Evolutionary conservation across 257 asterid species (phyloP).

Genomic region (Solanum bulbocastanum): DNA sequence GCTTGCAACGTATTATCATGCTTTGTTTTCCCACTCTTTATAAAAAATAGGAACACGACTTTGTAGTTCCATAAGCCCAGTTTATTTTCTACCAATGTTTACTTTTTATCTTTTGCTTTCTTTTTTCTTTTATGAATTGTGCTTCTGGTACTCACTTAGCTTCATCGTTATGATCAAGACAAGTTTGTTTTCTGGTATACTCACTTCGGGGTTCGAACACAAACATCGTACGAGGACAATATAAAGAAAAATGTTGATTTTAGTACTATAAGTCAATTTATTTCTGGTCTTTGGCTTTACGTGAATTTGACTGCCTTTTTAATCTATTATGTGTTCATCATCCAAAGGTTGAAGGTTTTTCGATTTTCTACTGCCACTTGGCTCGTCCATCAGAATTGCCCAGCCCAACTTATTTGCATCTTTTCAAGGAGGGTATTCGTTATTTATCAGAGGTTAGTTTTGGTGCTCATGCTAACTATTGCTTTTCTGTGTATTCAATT

Average conservation of each 20-base stretch:
- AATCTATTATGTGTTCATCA: not conserved
- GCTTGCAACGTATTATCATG: not conserved
- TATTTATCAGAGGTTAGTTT: constrained; percentile 87
- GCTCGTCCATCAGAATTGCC: constrained; percentile 78
- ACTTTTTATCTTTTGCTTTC: not conserved
- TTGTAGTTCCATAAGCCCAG: not conserved
- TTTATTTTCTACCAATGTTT: not conserved
- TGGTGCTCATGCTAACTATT: not conserved
- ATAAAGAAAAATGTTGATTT: constrained; percentile 84
- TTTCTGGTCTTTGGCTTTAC: not conserved
- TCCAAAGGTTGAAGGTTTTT: constrained; percentile 77
- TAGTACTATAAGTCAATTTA: constrained; percentile 52
- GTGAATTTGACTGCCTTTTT: not conserved
- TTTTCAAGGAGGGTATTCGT: constrained; percentile 91
- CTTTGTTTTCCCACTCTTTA: not conserved
- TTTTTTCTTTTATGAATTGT: not conserved
- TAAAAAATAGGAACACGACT: not conserved
- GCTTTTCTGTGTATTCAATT: not conserved
- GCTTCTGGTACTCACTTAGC: not conserved
- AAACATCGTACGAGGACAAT: constrained; percentile 85
- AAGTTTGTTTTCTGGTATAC: constrained; percentile 91
- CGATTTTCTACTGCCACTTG: constrained; percentile 92
- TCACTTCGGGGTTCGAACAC: constrained; percentile 87
- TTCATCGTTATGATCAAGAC: constrained; percentile 34
- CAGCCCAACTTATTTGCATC: constrained; percentile 90